Evolutionary conservation across 169 alveolate species (phyloP), one percentile per base, ranked within the genome.

Genomic region (Cryptosporidium sp.): DNA sequence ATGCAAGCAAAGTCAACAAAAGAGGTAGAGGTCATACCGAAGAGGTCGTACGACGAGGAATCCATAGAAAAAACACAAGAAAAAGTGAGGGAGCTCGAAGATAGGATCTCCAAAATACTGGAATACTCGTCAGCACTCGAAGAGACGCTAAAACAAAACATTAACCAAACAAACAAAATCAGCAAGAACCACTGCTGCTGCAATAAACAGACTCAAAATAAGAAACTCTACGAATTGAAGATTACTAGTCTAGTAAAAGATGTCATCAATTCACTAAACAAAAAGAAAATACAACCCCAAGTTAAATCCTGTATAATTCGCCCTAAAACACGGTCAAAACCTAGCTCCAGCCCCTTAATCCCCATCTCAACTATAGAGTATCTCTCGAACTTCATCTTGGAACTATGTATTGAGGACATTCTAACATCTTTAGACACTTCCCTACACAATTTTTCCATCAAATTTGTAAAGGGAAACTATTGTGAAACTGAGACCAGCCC

Each of bases 41-140:
- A 58, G 23, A 29, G 21, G 23, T 10, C 48, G 1, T 9, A 16
- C 50, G 67, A 69, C 7, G 14, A 51, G 26, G 31, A 73, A 3
- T 33, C 86, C 7, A 52, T 55, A 9, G 29, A 50, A 39, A 35
- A 33, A 31, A 26, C 89, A 4, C 70, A 80, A 23, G 70, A 65
- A 5, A 80, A 80, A 50, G 26, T 80, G 5, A 62, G 16, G n/a
- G 70, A 80, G 18, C 70, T 80, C 9, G 89, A 80, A 65, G 52
- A 59, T 29, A 45, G 80, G 21, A 80, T 80, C 21, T 62, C 80
- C 3, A 80, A 37, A 12, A 41, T 80, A 18, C 51, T 80, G 52
- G 75, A 65, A 26, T 80, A 80, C 41, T 59, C 89, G 1, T 59
- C 74, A 6, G 68, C 26, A 65, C 74, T 80, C 4, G 89, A 80